phyloP scores from a whole-genome alignment of 129 eudicot species.

The Cynara cardunculus region DNA sequence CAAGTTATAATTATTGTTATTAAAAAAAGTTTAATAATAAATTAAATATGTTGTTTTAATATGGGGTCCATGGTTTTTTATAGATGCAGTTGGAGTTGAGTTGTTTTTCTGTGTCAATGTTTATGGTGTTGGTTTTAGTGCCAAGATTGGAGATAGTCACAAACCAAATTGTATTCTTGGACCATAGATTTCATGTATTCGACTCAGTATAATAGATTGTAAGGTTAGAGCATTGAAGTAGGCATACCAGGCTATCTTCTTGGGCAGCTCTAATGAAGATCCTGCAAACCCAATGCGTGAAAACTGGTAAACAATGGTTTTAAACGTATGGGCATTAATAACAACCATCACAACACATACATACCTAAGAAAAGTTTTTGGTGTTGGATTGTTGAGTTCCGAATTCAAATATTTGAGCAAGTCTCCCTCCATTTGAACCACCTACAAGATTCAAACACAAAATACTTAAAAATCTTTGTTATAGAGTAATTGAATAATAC shows the following conservation, averaged over 20 bases:
- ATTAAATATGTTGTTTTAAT: too few relatives aligned
- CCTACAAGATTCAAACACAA: constrained; percentile 29
- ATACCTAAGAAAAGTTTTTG: constrained; percentile 80
- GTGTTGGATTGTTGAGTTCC: constrained; percentile 60
- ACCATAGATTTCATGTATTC: background rate
- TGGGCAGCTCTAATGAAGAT: constrained; percentile 57
- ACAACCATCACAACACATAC: background rate
- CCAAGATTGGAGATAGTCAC: too few relatives aligned
- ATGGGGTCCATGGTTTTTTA: too few relatives aligned
- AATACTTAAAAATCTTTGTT: background rate
- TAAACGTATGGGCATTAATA: background rate
- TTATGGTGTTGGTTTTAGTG: too few relatives aligned
- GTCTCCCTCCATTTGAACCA: constrained; percentile 68
- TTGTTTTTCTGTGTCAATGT: too few relatives aligned
- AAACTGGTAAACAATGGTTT: background rate
- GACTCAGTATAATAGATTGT: background rate
- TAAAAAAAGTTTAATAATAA: too few relatives aligned
- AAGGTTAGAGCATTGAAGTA: background rate
- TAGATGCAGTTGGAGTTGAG: too few relatives aligned
- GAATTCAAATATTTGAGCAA: constrained; percentile 55
- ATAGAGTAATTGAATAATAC: background rate
- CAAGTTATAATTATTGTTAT: too few relatives aligned
- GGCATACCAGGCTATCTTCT: constrained; percentile 46
- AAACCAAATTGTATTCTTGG: background rate
- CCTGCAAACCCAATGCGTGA: constrained; percentile 39